Percentiles rank a stretch among this genome's conserved stretches.
These are phyloP conservation scores for Allium cepa DNA, from an alignment of 106 monocot species.

Conservation along the genomic window DNA sequence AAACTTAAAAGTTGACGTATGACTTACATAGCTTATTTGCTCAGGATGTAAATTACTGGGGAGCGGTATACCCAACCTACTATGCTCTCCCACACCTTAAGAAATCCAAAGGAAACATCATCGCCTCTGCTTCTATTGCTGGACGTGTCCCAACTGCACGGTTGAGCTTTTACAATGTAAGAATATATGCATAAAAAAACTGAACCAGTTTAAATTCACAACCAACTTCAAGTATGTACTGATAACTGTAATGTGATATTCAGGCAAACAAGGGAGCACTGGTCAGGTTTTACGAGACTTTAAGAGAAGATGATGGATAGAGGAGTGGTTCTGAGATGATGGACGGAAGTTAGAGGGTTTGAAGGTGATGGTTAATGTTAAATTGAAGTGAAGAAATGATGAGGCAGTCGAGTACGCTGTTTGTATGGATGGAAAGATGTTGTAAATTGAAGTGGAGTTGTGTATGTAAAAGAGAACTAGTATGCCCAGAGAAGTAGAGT, in stretches of 20 bases:
- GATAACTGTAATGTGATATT: not conserved
- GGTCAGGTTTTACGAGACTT: conserved; percentile 70
- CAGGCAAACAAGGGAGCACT: conserved; percentile 85
- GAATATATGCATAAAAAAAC: not conserved
- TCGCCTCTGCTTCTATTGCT: conserved; percentile 50
- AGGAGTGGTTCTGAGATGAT: too few relatives aligned
- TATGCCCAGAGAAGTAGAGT: too few relatives aligned
- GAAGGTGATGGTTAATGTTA: too few relatives aligned
- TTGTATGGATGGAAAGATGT: too few relatives aligned
- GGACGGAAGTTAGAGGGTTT: too few relatives aligned
- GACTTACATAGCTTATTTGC: not conserved
- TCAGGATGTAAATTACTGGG: conserved; percentile 92
- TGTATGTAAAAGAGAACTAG: too few relatives aligned
- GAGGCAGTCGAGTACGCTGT: too few relatives aligned
- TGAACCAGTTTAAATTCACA: too few relatives aligned
- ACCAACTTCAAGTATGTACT: too few relatives aligned
- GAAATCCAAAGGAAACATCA: conserved; percentile 50
- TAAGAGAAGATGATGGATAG: conserved; percentile 63
- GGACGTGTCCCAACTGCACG: conserved; percentile 50
- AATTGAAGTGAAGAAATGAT: too few relatives aligned
- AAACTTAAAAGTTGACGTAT: not conserved
- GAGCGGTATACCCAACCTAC: conserved; percentile 63
- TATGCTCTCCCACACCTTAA: conserved; percentile 70
- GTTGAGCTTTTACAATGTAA: conserved; percentile 77
- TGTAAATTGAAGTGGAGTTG: too few relatives aligned